Percentiles rank a stretch among this genome's conserved stretches.
phyloP scores from a whole-genome alignment of 352 stramenopile genomes.

The Globisporangium heterothallicum region DNA sequence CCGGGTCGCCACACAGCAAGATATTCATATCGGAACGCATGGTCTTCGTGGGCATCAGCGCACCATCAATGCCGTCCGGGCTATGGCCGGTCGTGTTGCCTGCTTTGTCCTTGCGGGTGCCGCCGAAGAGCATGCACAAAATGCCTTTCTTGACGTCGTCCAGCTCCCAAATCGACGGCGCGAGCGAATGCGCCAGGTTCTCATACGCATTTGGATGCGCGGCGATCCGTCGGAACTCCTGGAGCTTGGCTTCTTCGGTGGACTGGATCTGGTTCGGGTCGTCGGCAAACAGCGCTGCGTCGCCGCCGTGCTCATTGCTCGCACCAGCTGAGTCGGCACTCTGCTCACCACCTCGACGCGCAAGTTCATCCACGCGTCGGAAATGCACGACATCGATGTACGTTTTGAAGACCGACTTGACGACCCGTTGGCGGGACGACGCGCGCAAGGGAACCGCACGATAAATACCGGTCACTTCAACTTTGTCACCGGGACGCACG shows the following conservation, averaged over 20 bases:
- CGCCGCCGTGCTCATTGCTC: slow-evolving; percentile 11
- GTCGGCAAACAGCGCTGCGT: slow-evolving; percentile 1
- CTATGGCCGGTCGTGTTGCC: slow-evolving; percentile 10
- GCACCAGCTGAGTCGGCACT: slow-evolving; percentile 10
- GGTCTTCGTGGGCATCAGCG: slow-evolving; percentile 50
- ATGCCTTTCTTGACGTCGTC: slow-evolving; percentile 99
- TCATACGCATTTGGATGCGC: slow-evolving; percentile 79
- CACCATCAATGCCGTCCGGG: slow-evolving; percentile 32
- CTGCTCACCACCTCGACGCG: slow-evolving; percentile 27
- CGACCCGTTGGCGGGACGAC: slow-evolving; percentile 91
- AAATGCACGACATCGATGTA: slow-evolving; percentile 99
- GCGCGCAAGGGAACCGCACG: slow-evolving; percentile 92
- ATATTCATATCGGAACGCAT: slow-evolving; percentile 98
- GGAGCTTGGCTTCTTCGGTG: slow-evolving; percentile 48
- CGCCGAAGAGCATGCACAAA: slow-evolving; percentile 98
- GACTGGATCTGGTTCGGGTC: slow-evolving; percentile 42
- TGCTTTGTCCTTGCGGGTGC: slow-evolving; percentile 82
- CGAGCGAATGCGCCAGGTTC: slow-evolving; percentile 75
- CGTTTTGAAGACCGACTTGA: slow-evolving; percentile 97
- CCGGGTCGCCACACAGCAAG: slow-evolving; percentile 96
- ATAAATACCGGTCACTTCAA: slow-evolving; percentile 97
- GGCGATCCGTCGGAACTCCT: slow-evolving; percentile 69
- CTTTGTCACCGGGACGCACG: slow-evolving; percentile 95
- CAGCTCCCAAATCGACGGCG: slow-evolving; percentile 91
- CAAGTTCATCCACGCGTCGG: slow-evolving; percentile 82